These are phyloP conservation scores for Alternaria arbusti DNA, from an alignment of 2,329 filamentous ascomycete species.

Conservation along the genomic window DNA sequence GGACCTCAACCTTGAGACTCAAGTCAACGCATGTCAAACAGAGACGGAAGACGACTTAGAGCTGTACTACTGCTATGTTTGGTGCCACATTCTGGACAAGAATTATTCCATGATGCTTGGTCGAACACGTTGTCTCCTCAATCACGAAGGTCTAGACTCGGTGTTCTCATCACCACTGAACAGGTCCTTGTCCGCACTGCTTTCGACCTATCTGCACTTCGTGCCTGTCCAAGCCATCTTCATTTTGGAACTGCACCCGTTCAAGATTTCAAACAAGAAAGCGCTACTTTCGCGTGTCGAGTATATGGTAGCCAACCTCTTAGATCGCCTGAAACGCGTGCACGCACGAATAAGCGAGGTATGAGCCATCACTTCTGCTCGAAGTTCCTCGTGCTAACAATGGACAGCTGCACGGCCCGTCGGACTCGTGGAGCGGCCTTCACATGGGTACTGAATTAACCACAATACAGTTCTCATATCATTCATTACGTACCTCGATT, in stretches of 20 bases:
- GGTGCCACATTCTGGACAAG: slow-evolving; percentile 34
- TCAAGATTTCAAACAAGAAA: slow-evolving; percentile 19
- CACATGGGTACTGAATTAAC: slow-evolving; percentile 20
- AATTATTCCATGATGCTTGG: slow-evolving; percentile 31
- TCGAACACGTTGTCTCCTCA: slow-evolving; percentile 21
- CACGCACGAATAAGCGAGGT: slow-evolving; percentile 16
- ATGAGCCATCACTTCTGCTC: too few relatives aligned
- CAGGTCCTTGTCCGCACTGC: slow-evolving; percentile 15
- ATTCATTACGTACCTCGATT: slow-evolving; percentile 27
- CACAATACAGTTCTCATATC: slow-evolving; percentile 30
- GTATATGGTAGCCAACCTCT: slow-evolving; percentile 17
- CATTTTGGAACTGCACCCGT: slow-evolving; percentile 20
- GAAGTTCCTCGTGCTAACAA: too few relatives aligned
- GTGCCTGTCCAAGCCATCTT: slow-evolving; percentile 24
- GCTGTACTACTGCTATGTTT: slow-evolving; percentile 26
- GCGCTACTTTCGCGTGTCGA: slow-evolving; percentile 14
- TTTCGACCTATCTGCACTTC: slow-evolving; percentile 24
- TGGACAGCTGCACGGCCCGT: slow-evolving; percentile 16
- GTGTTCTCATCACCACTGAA: slow-evolving; percentile 17
- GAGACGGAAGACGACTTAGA: slow-evolving; percentile 22
- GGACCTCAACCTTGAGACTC: slow-evolving; percentile 22
- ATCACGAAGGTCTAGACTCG: slow-evolving; percentile 21
- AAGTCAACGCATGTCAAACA: slow-evolving; percentile 11
- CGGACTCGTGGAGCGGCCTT: slow-evolving; percentile 22
- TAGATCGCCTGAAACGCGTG: slow-evolving; percentile 16